Conservation (phyloP, 2,329 filamentous ascomycete genomes). For the Neonectria punicea region DNA sequence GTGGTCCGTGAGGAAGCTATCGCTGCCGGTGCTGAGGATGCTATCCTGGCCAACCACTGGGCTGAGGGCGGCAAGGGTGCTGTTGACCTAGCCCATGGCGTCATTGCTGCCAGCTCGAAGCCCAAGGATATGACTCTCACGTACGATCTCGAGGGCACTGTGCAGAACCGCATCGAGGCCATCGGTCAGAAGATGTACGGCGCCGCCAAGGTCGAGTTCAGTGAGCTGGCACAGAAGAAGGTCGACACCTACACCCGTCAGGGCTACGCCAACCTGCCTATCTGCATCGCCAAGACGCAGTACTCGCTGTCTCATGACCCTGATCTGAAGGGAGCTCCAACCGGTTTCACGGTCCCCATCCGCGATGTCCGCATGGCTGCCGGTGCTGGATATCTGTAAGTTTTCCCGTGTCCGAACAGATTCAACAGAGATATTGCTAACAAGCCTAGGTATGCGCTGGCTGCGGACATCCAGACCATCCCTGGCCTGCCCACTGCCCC, state of each 20-base stretch:
- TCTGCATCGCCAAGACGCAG: slow-evolving; percentile 98
- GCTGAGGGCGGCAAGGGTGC: slow-evolving; percentile 93
- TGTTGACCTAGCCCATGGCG: slow-evolving; percentile 85
- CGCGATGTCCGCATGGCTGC: slow-evolving; percentile 93
- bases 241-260: slow-evolving; percentile 94
- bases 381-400: slow-evolving; percentile 90
- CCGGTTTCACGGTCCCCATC: slow-evolving; percentile 94
- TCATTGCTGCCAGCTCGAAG: slow-evolving; percentile 84
- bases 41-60: slow-evolving; percentile 96
- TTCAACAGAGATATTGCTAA: slow-evolving; percentile 47
- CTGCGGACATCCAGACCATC: slow-evolving; percentile 98
- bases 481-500: slow-evolving; percentile 94
- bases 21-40: slow-evolving; percentile 91
- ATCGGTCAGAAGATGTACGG: slow-evolving; percentile 97
- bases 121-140: slow-evolving; percentile 89
- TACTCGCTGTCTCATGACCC: slow-evolving; percentile 96
- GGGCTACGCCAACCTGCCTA: slow-evolving; percentile 91
- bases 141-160: slow-evolving; percentile 80
- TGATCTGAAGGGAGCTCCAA: slow-evolving; percentile 92
- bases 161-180: slow-evolving; percentile 89
- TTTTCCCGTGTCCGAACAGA: slow-evolving; percentile 32
- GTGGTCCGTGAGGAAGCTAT: slow-evolving; percentile 92
- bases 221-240: slow-evolving; percentile 93
- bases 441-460: slow-evolving; percentile 79
- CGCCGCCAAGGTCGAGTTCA: slow-evolving; percentile 88